Conservation (phyloP, 768 basidiomycete genomes). For the Mycena galopus region DNA sequence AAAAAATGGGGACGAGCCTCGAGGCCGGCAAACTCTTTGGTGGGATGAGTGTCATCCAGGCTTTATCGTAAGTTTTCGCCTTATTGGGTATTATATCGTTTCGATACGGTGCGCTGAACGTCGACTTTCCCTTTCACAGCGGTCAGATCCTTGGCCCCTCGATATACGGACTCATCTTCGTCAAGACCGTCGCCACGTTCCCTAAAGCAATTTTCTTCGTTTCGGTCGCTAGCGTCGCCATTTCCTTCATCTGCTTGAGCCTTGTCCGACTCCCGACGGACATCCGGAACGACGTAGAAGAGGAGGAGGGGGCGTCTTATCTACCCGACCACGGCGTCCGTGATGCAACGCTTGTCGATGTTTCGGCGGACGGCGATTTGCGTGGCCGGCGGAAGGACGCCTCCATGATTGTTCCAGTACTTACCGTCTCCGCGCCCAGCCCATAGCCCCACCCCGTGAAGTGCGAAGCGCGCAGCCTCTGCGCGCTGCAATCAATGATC, state of each 20-base stretch:
- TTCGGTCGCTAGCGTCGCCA: constrained; percentile 20
- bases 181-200: constrained; percentile 63
- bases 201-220: constrained; percentile 63
- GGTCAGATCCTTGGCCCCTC: constrained; percentile 65
- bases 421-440: constrained; percentile 27
- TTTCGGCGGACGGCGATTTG: background rate
- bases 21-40: constrained; percentile 67
- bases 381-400: background rate
- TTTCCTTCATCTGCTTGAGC: constrained; percentile 30
- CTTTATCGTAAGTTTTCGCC: constrained; percentile 53
- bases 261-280: constrained; percentile 30
- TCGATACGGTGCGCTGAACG: background rate
- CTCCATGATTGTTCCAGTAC: constrained; percentile 8
- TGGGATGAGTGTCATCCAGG: constrained; percentile 69
- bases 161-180: constrained; percentile 67
- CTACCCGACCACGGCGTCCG: constrained; percentile 30
- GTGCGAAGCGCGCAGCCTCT: background rate
- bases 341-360: constrained; percentile 32
- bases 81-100: background rate
- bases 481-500: background rate
- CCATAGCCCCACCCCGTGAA: background rate
- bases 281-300: constrained; percentile 23
- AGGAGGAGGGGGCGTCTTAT: constrained; percentile 13
- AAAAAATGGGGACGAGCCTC: constrained; percentile 47
- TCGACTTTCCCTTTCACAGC: constrained; percentile 42